Percentiles rank a stretch among this genome's conserved stretches.
Conservation (phyloP, 441 rosid species). For the Croton setiger region DNA sequence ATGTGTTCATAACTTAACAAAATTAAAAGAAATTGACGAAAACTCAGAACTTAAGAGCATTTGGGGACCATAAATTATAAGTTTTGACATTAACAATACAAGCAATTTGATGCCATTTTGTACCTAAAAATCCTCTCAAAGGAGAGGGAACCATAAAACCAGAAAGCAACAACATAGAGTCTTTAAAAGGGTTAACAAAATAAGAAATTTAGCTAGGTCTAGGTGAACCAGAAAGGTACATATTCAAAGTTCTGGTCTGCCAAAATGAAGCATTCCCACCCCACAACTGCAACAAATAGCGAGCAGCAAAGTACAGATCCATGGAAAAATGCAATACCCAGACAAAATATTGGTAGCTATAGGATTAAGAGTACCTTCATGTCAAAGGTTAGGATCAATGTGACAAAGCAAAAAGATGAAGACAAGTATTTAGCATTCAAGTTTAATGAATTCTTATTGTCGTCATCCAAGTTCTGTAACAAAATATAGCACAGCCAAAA, state of each 20-base stretch:
- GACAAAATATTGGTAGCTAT: not conserved
- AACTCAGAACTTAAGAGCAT: too few relatives aligned
- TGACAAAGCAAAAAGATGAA: not conserved
- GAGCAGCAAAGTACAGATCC: not conserved
- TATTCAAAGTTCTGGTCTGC: not conserved
- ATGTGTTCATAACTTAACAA: too few relatives aligned
- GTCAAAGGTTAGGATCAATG: not conserved
- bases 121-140: too few relatives aligned
- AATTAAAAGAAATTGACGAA: too few relatives aligned
- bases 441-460: too few relatives aligned
- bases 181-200: too few relatives aligned
- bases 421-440: conserved; percentile 2
- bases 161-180: too few relatives aligned
- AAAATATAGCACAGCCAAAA: not conserved
- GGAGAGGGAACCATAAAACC: not conserved
- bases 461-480: not conserved
- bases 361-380: not conserved
- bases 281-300: not conserved
- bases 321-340: not conserved
- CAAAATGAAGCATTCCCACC: not conserved
- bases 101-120: too few relatives aligned
- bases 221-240: not conserved
- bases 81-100: too few relatives aligned
- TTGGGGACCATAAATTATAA: too few relatives aligned
- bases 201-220: too few relatives aligned